These are phyloP conservation scores for Knoxia roxburghii DNA, from an alignment of 257 asterid species.

Conservation along the genomic window DNA sequence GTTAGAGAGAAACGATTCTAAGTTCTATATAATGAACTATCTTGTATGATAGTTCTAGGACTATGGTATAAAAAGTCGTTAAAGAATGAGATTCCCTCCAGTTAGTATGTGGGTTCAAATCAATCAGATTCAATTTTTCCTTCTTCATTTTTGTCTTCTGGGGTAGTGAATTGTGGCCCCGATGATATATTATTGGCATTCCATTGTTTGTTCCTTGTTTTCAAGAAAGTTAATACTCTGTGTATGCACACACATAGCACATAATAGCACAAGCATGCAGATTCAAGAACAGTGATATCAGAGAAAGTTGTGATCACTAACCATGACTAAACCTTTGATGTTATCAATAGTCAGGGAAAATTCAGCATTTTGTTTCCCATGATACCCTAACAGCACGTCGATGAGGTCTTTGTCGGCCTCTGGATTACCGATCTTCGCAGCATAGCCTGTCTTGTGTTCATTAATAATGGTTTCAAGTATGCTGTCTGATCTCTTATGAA, in stretches of 20 bases:
- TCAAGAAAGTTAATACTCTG: background rate
- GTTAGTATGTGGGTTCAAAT: too few species aligned
- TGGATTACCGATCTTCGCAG: background rate
- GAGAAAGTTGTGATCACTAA: background rate
- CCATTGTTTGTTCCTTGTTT: too few species aligned
- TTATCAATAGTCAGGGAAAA: slow-evolving; percentile 5
- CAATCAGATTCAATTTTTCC: too few species aligned
- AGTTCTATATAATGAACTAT: too few species aligned
- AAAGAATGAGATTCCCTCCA: background rate
- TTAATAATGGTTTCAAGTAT: slow-evolving; percentile 25
- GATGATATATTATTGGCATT: too few species aligned
- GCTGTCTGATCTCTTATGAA: slow-evolving; percentile 16
- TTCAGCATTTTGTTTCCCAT: slow-evolving; percentile 8
- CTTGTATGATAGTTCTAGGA: too few species aligned
- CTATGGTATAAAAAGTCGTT: too few species aligned
- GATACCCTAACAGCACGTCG: slow-evolving; percentile 19
- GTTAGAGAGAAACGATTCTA: too few species aligned
- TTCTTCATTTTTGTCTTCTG: too few species aligned
- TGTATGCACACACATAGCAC: too few species aligned
- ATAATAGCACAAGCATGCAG: too few species aligned
- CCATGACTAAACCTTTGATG: slow-evolving; percentile 22
- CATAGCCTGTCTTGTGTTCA: slow-evolving; percentile 9
- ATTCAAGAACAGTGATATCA: background rate
- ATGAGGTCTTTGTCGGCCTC: slow-evolving; percentile 10
- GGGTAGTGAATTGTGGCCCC: too few species aligned